Conservation (phyloP, 2,329 filamentous ascomycete genomes). For the Fonsecaea monophora region DNA sequence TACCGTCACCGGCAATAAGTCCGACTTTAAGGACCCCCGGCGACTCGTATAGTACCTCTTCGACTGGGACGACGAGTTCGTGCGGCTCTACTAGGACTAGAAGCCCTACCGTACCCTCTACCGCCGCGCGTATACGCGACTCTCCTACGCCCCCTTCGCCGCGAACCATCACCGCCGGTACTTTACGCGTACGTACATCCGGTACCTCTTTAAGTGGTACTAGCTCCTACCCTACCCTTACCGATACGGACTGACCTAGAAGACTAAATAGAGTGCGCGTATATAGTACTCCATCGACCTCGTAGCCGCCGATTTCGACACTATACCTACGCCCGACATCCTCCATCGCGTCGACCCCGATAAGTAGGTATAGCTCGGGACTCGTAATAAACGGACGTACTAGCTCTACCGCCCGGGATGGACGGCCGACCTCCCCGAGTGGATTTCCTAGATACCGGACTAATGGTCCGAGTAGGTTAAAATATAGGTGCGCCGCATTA, state of each 20-base stretch:
- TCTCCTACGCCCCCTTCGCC: neutral
- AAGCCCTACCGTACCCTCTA: neutral
- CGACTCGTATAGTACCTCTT: neutral
- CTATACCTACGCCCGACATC: too few relatives aligned
- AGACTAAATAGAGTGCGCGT: neutral
- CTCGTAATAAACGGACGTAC: too few relatives aligned
- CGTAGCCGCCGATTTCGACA: too few relatives aligned
- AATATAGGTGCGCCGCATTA: too few relatives aligned
- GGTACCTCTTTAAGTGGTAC: neutral
- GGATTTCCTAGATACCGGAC: too few relatives aligned
- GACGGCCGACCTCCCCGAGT: too few relatives aligned
- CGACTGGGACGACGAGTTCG: neutral
- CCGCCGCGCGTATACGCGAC: neutral
- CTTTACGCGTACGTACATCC: neutral
- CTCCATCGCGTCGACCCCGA: too few relatives aligned
- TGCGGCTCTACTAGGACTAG: neutral
- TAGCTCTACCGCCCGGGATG: too few relatives aligned
- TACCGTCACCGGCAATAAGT: neutral
- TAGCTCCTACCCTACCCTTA: neutral
- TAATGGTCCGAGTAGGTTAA: too few relatives aligned
- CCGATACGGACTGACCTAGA: neutral
- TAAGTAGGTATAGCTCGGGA: too few relatives aligned
- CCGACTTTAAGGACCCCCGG: neutral
- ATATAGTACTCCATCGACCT: neutral
- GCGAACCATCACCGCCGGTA: neutral